Conservation (phyloP, 768 basidiomycete genomes). For the Phylloporus sp. region DNA sequence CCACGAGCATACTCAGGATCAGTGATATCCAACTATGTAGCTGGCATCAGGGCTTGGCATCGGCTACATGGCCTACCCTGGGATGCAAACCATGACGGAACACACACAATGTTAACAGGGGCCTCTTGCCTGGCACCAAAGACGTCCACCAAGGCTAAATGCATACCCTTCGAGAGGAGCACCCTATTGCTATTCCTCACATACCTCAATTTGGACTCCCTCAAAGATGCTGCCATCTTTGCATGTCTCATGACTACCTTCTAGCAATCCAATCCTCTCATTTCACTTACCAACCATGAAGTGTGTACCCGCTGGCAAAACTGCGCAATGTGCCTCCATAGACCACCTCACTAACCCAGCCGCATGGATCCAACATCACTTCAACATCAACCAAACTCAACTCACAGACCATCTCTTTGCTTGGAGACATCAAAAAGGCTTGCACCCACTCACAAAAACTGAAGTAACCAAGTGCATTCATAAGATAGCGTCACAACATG, state of each 20-base stretch:
- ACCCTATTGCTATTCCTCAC: background rate
- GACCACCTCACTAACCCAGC: constrained; percentile 23
- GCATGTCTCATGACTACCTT: background rate
- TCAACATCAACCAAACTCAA: constrained; percentile 24
- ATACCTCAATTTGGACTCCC: background rate
- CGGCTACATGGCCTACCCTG: too few relatives aligned
- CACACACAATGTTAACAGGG: too few relatives aligned
- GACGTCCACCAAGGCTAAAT: background rate
- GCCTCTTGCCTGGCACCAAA: background rate
- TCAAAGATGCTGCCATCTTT: background rate
- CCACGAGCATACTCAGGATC: too few relatives aligned
- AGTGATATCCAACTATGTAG: too few relatives aligned
- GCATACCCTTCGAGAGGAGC: background rate
- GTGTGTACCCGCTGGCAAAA: background rate
- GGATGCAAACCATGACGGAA: too few relatives aligned
- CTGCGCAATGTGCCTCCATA: constrained; percentile 27
- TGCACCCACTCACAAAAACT: constrained; percentile 26
- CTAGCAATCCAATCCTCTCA: too few relatives aligned
- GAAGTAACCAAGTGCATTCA: constrained; percentile 23
- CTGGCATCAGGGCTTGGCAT: too few relatives aligned
- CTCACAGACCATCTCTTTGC: constrained; percentile 29
- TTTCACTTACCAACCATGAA: background rate
- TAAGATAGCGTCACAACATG: background rate
- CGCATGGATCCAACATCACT: constrained; percentile 22
- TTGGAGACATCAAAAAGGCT: constrained; percentile 13